Conservation (phyloP, 192 early-diverging fungal genomes). For the Polychytrium aggregatum region DNA sequence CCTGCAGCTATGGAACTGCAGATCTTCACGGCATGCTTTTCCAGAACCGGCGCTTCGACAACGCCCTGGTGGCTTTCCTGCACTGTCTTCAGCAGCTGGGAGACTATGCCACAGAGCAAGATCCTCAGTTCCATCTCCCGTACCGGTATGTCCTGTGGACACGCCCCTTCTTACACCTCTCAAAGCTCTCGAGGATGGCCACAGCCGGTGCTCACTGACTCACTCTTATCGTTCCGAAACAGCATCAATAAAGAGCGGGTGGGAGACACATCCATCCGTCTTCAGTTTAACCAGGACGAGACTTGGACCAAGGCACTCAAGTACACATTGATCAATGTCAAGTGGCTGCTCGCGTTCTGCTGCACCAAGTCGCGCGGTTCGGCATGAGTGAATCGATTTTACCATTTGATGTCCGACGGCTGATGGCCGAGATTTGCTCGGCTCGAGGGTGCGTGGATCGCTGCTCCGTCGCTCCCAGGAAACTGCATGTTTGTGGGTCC, state of each 20-base stretch:
- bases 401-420: too few relatives aligned
- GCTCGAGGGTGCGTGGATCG: too few relatives aligned
- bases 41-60: conserved; percentile 75
- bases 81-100: conserved; percentile 83
- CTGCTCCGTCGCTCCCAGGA: too few relatives aligned
- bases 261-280: conserved; percentile 65
- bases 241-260: conserved; percentile 84
- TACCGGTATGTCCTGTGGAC: conserved; percentile 56
- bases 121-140: conserved; percentile 66
- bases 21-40: conserved; percentile 74
- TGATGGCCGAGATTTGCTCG: too few relatives aligned
- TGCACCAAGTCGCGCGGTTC: too few relatives aligned
- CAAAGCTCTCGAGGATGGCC: too few relatives aligned
- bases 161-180: too few relatives aligned
- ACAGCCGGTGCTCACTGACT: background rate
- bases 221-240: background rate
- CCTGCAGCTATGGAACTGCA: conserved; percentile 64
- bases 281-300: conserved; percentile 87
- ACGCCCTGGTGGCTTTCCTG: conserved; percentile 78
- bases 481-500: too few relatives aligned
- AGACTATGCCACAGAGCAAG: conserved; percentile 65
- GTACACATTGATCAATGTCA: conserved; percentile 79
- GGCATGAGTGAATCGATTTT: too few relatives aligned
- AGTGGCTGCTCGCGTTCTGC: conserved; percentile 74
- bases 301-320: conserved; percentile 84